These are phyloP conservation scores for Ophiostoma himal-ulmi DNA, from an alignment of 2,329 filamentous ascomycete species.

Conservation along the genomic window DNA sequence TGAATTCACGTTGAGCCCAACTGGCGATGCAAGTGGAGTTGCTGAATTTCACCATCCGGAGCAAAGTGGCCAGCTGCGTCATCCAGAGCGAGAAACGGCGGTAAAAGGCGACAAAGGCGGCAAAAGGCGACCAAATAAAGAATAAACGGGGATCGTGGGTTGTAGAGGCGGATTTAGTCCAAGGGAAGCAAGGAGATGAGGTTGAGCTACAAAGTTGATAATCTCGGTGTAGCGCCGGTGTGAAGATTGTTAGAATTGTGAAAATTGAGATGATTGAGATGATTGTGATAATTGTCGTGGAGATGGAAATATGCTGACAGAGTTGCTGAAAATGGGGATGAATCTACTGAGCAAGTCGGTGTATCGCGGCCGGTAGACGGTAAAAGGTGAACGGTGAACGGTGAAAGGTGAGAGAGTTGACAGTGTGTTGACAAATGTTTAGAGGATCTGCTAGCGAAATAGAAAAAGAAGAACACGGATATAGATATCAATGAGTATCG, in stretches of 20 bases:
- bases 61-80: slow-evolving; percentile 8
- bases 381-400: background rate
- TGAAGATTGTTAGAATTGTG: background rate
- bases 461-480: background rate
- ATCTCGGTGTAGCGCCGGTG: background rate
- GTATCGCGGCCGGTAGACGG: background rate
- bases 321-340: background rate
- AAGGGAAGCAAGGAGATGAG: background rate
- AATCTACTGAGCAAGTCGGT: background rate
- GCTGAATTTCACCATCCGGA: slow-evolving; percentile 17
- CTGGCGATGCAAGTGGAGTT: slow-evolving; percentile 18
- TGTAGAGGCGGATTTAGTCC: background rate
- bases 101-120: background rate
- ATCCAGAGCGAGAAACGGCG: background rate
- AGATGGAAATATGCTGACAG: background rate
- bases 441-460: slow-evolving; percentile 9
- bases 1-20: background rate
- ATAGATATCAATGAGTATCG: background rate
- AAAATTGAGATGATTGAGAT: background rate
- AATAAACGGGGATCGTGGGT: background rate
- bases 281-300: background rate
- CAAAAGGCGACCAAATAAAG: background rate
- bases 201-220: background rate
- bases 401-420: background rate
- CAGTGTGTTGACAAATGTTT: background rate